phyloP scores from a whole-genome alignment of 2,329 filamentous ascomycete genomes.

The Fusarium concolor region DNA sequence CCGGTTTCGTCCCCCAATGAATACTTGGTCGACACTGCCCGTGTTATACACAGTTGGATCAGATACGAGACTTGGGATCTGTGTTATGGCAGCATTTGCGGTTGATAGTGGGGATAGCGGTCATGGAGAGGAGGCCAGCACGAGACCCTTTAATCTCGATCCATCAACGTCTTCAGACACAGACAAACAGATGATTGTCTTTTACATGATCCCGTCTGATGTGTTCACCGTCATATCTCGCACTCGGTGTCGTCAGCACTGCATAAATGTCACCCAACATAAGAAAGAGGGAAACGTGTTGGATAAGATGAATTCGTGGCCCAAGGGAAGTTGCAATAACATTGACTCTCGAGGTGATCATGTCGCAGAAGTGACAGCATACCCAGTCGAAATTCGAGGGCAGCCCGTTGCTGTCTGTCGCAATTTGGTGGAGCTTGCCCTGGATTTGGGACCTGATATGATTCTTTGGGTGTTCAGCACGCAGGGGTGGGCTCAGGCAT shows the following conservation, averaged over 20 bases:
- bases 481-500: constrained; percentile 51
- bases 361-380: constrained; percentile 29
- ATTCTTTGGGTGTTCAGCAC: constrained; percentile 52
- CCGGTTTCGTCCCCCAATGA: constrained; percentile 57
- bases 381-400: constrained; percentile 49
- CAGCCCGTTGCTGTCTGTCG: constrained; percentile 49
- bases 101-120: constrained; percentile 27
- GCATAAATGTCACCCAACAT: constrained; percentile 1
- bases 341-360: constrained; percentile 36
- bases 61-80: constrained; percentile 68
- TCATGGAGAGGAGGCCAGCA: constrained; percentile 4
- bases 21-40: constrained; percentile 53
- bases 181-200: constrained; percentile 59
- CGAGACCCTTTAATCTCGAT: constrained; percentile 5
- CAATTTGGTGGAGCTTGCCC: constrained; percentile 49
- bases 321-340: constrained; percentile 36
- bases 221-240: constrained; percentile 56
- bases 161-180: constrained; percentile 12
- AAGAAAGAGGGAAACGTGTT: constrained; percentile 13
- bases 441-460: constrained; percentile 51
- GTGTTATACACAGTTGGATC: constrained; percentile 66
- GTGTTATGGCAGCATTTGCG: constrained; percentile 68
- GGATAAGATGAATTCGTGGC: constrained; percentile 35
- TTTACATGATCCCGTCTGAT: constrained; percentile 72
- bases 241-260: constrained; percentile 15